phyloP scores from a whole-genome alignment of 768 basidiomycete genomes.

The Mycena filopes region DNA sequence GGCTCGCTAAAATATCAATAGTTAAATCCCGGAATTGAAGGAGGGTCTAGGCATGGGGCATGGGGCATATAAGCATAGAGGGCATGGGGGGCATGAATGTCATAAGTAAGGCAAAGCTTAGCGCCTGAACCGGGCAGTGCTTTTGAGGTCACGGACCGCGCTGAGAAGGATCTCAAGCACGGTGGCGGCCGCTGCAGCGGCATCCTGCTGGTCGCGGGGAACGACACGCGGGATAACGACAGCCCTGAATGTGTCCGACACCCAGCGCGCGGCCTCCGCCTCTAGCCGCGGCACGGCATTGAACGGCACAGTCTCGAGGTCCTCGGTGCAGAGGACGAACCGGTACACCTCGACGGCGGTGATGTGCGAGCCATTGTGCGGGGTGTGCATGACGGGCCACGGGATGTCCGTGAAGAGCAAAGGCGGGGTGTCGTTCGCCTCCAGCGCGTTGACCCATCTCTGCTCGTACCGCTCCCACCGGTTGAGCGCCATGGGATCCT shows the following conservation, averaged over 20 bases:
- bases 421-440: background rate
- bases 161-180: constrained; percentile 19
- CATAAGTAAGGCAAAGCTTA: background rate
- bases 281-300: background rate
- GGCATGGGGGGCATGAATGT: background rate
- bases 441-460: background rate
- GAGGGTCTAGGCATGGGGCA: background rate
- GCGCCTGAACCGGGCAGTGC: background rate
- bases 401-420: constrained; percentile 16
- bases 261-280: constrained; percentile 16
- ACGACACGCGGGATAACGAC: background rate
- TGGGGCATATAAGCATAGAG: background rate
- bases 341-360: constrained; percentile 10
- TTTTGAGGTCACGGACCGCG: background rate
- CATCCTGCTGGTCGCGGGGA: background rate
- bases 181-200: background rate
- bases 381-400: constrained; percentile 10
- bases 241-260: background rate
- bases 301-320: too few relatives aligned
- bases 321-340: constrained; percentile 2
- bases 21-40: background rate
- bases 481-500: background rate
- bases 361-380: constrained; percentile 8
- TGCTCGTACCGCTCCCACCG: constrained; percentile 11
- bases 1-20: constrained; percentile 16